A percentile compares a stretch with the other conserved stretches of the same genome.
Conservation (phyloP, 2,329 filamentous ascomycete genomes). For the Bipolaris oryzae region DNA sequence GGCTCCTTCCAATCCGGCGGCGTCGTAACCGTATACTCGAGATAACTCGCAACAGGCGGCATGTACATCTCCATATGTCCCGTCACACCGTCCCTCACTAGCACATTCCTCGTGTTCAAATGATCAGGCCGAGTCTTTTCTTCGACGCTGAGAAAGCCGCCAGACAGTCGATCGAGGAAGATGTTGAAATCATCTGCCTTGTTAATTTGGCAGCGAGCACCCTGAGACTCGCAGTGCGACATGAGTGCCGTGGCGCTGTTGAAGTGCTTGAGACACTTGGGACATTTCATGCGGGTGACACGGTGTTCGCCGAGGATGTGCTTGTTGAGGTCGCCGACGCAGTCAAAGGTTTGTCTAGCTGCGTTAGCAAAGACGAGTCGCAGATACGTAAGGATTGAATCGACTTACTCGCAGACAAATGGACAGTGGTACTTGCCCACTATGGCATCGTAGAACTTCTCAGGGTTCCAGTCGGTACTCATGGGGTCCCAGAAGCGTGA, state of each 20-base stretch:
- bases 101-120: slow-evolving; percentile 28
- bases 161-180: slow-evolving; percentile 50
- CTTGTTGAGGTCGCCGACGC: slow-evolving; percentile 35
- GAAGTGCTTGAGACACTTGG: slow-evolving; percentile 51
- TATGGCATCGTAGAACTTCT: slow-evolving; percentile 55
- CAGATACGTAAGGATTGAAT: neutral
- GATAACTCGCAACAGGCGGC: slow-evolving; percentile 35
- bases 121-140: slow-evolving; percentile 42
- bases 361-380: slow-evolving; percentile 1
- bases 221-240: slow-evolving; percentile 48
- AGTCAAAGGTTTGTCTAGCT: slow-evolving; percentile 35
- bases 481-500: slow-evolving; percentile 57
- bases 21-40: slow-evolving; percentile 40
- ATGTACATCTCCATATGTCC: slow-evolving; percentile 31
- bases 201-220: slow-evolving; percentile 43
- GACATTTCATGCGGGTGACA: slow-evolving; percentile 46
- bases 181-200: slow-evolving; percentile 43
- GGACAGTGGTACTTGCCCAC: slow-evolving; percentile 61
- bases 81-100: slow-evolving; percentile 29
- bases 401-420: slow-evolving; percentile 58
- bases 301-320: slow-evolving; percentile 50
- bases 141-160: slow-evolving; percentile 49
- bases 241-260: slow-evolving; percentile 47
- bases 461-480: slow-evolving; percentile 55
- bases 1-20: slow-evolving; percentile 43